Base-by-base conservation (phyloP, 352 stramenopile species). In the Phytopythium vexans region DNA sequence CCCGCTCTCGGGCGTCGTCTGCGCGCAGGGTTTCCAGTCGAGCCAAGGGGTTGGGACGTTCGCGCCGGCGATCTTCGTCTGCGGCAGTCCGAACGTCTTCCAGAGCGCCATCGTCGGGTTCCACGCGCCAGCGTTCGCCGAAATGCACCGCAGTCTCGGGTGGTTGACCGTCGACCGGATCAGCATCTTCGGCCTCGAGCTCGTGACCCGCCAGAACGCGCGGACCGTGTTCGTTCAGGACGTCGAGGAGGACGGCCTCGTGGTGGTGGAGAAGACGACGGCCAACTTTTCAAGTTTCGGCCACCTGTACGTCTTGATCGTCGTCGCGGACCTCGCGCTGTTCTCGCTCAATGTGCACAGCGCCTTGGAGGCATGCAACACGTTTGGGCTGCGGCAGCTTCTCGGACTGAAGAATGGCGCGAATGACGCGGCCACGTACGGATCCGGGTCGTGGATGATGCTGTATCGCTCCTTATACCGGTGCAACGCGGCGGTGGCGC, bases 281-380 rank as follows among this genome's bases (percentile, higher is more conserved):
- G 60, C 66, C 8, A 89, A 89, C 52, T 83, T 88, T 40, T 60
- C 68, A 11, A 74, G 61, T 38, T 86, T 77, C 47, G 79, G 79
- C 0, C 62, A 81, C 38, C 42, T 89, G 2, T 86, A 86, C 46
- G 62, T 80, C 3, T 9, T 74, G 9, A 33, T 86, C 40, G 41
- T 88, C 32, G 21, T 61, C 5, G 37, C 66, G 14, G 79, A 89
- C 53, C 6, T 77, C 37, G 7, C 62, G 5, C 49, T 89, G 10
- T 42, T 85, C 0, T 51, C 56, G 10, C 16, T 49, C 0, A 62
- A 84, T 41, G 41, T 43, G 3, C 66, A 60, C 3, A 71, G 61
- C 32, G 48, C 60, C 1, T 41, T 77, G 12, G 76, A 89, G 35
- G 73, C 65, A 2, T 49, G 39, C 8, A 58, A 35, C 33, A 56